These are phyloP conservation scores for Chlamydomonas eustigma DNA, from an alignment of 139 green algal genomes.

Conservation along the genomic window DNA sequence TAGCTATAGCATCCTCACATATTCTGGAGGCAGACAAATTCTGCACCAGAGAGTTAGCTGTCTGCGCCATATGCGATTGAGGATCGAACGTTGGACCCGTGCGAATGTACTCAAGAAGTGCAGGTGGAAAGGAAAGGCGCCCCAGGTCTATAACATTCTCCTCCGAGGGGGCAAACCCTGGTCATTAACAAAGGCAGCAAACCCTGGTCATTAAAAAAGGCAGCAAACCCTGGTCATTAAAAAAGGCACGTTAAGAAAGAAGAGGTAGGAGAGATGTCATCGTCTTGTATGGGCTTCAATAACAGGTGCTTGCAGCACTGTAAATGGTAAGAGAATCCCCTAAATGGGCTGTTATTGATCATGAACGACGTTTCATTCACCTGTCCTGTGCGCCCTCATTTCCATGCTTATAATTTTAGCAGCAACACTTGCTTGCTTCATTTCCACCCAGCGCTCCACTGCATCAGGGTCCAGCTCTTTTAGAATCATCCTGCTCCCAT, in stretches of 20 bases:
- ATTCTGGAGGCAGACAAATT: background rate
- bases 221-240: too few relatives aligned
- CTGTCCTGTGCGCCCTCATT: constrained; percentile 25
- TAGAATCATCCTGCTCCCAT: constrained; percentile 28
- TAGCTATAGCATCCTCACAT: too few relatives aligned
- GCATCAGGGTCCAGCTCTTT: constrained; percentile 31
- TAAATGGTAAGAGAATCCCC: too few relatives aligned
- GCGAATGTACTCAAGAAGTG: constrained; percentile 16
- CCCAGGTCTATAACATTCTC: constrained; percentile 25
- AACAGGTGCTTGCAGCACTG: too few relatives aligned
- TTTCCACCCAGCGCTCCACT: constrained; percentile 32
- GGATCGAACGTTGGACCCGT: constrained; percentile 20
- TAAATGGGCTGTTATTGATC: too few relatives aligned
- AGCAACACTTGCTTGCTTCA: constrained; percentile 19
- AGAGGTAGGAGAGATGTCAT: too few relatives aligned
- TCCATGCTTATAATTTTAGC: constrained; percentile 13
- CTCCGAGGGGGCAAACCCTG: constrained; percentile 17
- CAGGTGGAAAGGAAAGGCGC: constrained; percentile 16
- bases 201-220: background rate
- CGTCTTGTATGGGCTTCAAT: too few relatives aligned
- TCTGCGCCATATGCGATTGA: background rate
- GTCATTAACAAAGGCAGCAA: too few relatives aligned
- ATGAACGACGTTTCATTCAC: background rate
- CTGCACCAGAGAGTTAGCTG: background rate
- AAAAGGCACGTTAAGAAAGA: too few relatives aligned